Conservation (phyloP, 495 filamentous ascomycete species). For the Monascus purpureus region DNA sequence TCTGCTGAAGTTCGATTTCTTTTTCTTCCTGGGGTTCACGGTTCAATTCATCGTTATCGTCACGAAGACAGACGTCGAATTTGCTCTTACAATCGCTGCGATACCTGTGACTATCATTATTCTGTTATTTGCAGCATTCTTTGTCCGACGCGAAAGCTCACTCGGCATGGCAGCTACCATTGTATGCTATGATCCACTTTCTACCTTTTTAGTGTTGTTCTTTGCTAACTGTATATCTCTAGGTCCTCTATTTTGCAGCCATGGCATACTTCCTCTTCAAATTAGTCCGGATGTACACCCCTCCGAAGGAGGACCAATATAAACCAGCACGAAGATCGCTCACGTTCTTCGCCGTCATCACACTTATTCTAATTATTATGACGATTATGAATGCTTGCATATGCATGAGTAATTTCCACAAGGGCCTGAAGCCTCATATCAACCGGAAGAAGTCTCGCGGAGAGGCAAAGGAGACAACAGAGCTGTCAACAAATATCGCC, state of each 20-base stretch:
- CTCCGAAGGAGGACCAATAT: slow-evolving; percentile 40
- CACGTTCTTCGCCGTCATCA: slow-evolving; percentile 89
- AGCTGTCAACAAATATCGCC: slow-evolving; percentile 41
- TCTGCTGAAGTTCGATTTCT: slow-evolving; percentile 96
- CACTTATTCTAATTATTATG: slow-evolving; percentile 69
- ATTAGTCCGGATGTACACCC: slow-evolving; percentile 82
- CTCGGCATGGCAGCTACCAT: slow-evolving; percentile 68
- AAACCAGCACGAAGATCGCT: slow-evolving; percentile 60
- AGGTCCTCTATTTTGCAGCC: slow-evolving; percentile 73
- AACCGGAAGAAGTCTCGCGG: slow-evolving; percentile 42
- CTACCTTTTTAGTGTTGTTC: neutral
- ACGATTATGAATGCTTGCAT: slow-evolving; percentile 81
- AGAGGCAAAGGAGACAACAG: slow-evolving; percentile 64
- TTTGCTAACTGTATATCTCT: slow-evolving; percentile 9
- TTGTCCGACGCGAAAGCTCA: slow-evolving; percentile 67
- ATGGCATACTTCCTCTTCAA: slow-evolving; percentile 98
- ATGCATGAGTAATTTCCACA: slow-evolving; percentile 83
- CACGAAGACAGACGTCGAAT: slow-evolving; percentile 54
- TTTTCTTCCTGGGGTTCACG: slow-evolving; percentile 98
- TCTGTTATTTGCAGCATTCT: slow-evolving; percentile 69
- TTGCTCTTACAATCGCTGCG: slow-evolving; percentile 73
- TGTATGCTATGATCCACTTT: slow-evolving; percentile 25
- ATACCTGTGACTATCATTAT: slow-evolving; percentile 84
- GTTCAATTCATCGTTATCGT: slow-evolving; percentile 95
- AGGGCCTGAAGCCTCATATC: slow-evolving; percentile 80